Base-by-base conservation (phyloP, 1,284 basidiomycete genomes). In the Marasmius tenuissimus region DNA sequence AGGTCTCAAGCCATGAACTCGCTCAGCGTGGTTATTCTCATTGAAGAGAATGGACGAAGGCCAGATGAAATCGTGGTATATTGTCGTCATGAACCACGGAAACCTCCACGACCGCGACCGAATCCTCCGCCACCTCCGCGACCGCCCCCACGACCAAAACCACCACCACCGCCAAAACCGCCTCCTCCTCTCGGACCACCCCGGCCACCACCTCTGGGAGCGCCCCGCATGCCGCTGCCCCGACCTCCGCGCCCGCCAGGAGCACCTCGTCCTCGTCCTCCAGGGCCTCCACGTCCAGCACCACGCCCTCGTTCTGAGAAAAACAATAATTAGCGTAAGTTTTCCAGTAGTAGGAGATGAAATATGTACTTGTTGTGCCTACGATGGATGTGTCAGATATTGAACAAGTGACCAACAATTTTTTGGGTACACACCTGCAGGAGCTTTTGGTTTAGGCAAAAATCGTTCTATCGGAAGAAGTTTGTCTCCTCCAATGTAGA, bases 401-500 rank as follows among this genome's bases (percentile, higher is more conserved):
- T 57, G 38, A 49, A 48, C 20, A 56, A 58, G 51, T 33, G 57
- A 9, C 49, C 48, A 59, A 35, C 39, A 68, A 42, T 57, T 57
- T 57, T 62, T 38, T 34, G 67, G 34, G 57, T 45, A 79, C 83
- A 63, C 71, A 89, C 91, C 89, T 76, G 87, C 89, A 66, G 79
- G 81, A 20, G 84, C 80, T 81, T 98, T 98, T 58, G 97, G 97
- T 81, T 97, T 99, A 3, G 97, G 97, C 67, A 99, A 80, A 81
- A 99, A 99, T 63, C 97, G 82, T 69, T 99, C 97, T 65, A 99
- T 90, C 8, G 97, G 97, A 53, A 99, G 81, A 49, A 99, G 85
- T 78, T 98, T 98, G 81, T 99, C 97, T 47, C 91, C 90, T 50
- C 87, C 93, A 71, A 99, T 98, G 77, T 93, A 99, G 50, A 99